Evolutionary conservation across 257 asterid species (phyloP), one percentile per base, ranked within the genome.

Genomic region (Anisodus tanguticus): DNA sequence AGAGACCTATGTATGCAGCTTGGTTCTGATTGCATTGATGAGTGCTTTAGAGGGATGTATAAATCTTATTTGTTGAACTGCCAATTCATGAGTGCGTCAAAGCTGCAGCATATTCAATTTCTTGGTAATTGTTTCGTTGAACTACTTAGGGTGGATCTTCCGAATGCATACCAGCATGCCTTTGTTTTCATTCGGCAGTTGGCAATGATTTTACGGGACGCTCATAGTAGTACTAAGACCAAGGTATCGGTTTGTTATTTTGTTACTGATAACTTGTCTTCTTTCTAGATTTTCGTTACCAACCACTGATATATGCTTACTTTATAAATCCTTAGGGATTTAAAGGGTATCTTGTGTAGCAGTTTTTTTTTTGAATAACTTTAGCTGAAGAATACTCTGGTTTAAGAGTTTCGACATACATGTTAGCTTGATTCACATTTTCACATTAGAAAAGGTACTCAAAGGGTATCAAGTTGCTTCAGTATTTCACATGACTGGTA

Each of bases 41-140:
- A 93, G 81, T 95, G 97, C 89, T 78, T 97, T 87, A 97, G 81
- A 91, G 99, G 99, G 89, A 92, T 96, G 98, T 96, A 93, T 85
- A 96, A 92, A 84, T 94, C 94, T 53, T 97, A 92, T 87, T 94
- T 97, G 82, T 87, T 94, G 89, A 95, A 94, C 88, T 95, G 98
- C 88, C 95, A 92, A 88, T 90, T 90, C 81, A 89, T 95, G 60
- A 97, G 89, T 83, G 89, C 95, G 3, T 84, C 98, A 67, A 95
- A 95, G 87, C 89, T 93, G 89, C 98, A 91, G 91, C 97, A 95
- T 84, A 91, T 97, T 86, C 96, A 90, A 85, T 97, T 97, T 88
- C 99, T 95, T 41, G 89, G 98, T 60, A 95, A 91, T 88, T 97
- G 99, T 91, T 87, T 97, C 82, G 87, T 88, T 71, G 97, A 95